Conservation (phyloP, 176 grass and related monocot genomes). For the maize (Zea mays) region DNA sequence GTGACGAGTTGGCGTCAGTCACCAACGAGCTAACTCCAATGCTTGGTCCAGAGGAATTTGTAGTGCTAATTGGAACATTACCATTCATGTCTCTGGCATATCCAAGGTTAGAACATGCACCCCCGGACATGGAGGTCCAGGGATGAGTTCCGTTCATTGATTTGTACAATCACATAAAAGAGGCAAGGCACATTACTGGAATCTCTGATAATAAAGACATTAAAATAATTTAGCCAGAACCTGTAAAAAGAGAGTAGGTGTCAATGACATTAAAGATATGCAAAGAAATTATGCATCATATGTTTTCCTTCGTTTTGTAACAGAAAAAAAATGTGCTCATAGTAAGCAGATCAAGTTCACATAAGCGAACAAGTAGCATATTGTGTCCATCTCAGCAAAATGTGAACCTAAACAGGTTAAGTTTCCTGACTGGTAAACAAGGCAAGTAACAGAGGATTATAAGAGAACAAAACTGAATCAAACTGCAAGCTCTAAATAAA, state of each 20-base stretch:
- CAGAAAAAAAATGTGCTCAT: background rate
- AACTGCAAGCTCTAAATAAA: background rate
- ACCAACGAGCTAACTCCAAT: slow-evolving; percentile 91
- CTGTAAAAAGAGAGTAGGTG: background rate
- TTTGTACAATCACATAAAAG: slow-evolving; percentile 35
- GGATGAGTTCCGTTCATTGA: slow-evolving; percentile 45
- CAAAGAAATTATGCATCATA: no score
- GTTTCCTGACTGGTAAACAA: background rate
- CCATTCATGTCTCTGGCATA: slow-evolving; percentile 56
- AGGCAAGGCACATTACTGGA: slow-evolving; percentile 21
- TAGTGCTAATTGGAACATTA: slow-evolving; percentile 52
- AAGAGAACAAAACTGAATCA: background rate
- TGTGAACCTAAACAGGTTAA: background rate
- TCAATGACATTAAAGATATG: no score
- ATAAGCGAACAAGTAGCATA: background rate
- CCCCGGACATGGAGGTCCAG: slow-evolving; percentile 54
- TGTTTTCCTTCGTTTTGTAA: no score
- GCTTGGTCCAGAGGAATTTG: slow-evolving; percentile 81
- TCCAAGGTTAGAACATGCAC: slow-evolving; percentile 53
- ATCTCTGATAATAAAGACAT: slow-evolving; percentile 18
- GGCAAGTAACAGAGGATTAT: background rate
- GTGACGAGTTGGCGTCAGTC: slow-evolving; percentile 83
- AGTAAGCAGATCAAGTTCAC: background rate
- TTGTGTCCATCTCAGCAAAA: background rate
- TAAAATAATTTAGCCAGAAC: slow-evolving; percentile 21